Conservation (phyloP, 2,329 filamentous ascomycete species). For the Torrubiella hemipterigena region DNA sequence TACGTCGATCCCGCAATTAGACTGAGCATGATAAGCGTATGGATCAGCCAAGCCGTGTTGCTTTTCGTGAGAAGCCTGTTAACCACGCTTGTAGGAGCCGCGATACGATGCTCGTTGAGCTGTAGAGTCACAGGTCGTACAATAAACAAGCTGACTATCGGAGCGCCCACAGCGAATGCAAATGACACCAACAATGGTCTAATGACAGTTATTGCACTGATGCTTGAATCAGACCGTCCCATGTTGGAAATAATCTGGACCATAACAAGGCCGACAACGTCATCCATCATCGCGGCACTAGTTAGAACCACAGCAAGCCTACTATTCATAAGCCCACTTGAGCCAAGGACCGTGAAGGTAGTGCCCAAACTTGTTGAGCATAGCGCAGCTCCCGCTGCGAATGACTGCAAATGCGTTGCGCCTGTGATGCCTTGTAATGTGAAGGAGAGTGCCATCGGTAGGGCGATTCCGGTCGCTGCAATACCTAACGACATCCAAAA, state of each 20-base stretch:
- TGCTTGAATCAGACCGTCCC: constrained; percentile 17
- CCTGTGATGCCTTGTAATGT: constrained; percentile 35
- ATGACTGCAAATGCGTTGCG: constrained; percentile 48
- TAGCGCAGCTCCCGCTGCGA: constrained; percentile 60
- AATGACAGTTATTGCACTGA: constrained; percentile 23
- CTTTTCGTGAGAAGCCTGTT: constrained; percentile 13
- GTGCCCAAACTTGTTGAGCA: constrained; percentile 67
- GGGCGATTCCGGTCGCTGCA: constrained; percentile 51
- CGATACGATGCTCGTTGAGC: constrained; percentile 19
- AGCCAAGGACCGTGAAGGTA: constrained; percentile 41
- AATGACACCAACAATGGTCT: constrained; percentile 34
- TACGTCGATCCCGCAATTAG: constrained; percentile 40
- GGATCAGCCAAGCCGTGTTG: constrained; percentile 28
- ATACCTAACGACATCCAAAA: constrained; percentile 46
- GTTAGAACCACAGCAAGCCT: constrained; percentile 51
- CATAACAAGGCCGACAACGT: constrained; percentile 67
- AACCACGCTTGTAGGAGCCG: constrained; percentile 10
- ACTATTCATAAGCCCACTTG: constrained; percentile 28
- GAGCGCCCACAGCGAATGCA: constrained; percentile 35
- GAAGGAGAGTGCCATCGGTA: constrained; percentile 57
- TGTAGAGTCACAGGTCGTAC: constrained; percentile 26
- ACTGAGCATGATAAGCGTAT: constrained; percentile 36
- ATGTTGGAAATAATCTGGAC: constrained; percentile 63
- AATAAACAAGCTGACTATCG: constrained; percentile 32
- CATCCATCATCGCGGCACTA: constrained; percentile 71